Conservation (phyloP, 2,329 filamentous ascomycete species). For the Fusarium luffae region DNA sequence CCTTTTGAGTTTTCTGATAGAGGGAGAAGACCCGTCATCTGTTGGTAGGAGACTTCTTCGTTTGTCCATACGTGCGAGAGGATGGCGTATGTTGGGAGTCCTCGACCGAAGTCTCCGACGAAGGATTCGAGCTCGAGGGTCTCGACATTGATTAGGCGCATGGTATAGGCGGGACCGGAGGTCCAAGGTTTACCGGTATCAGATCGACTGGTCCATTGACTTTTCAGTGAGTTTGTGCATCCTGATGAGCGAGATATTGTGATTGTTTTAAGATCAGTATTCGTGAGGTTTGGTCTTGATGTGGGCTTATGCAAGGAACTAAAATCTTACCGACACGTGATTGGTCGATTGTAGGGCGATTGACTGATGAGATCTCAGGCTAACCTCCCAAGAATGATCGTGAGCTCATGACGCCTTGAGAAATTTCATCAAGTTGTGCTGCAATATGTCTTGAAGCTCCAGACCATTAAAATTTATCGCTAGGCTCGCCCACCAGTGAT, state of each 20-base stretch:
- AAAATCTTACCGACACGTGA: not conserved
- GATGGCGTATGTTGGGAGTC: slow-evolving; percentile 9
- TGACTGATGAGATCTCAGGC: not conserved
- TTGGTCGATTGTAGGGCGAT: not conserved
- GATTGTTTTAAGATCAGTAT: too few species aligned
- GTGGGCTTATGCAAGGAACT: not conserved
- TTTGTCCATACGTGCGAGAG: slow-evolving; percentile 20
- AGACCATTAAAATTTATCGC: too few species aligned
- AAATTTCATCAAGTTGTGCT: too few species aligned
- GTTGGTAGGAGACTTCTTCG: not conserved
- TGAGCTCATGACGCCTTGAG: too few species aligned
- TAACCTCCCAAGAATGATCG: too few species aligned
- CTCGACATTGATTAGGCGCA: slow-evolving; percentile 25
- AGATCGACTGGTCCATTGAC: too few species aligned
- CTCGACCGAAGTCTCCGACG: slow-evolving; percentile 1
- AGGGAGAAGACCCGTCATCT: not conserved
- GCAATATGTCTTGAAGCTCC: too few species aligned
- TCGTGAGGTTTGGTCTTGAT: too few species aligned
- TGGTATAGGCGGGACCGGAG: accelerated
- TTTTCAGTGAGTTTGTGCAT: too few species aligned
- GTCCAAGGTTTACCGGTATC: accelerated
- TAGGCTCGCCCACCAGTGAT: too few species aligned
- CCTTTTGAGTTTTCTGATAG: not conserved
- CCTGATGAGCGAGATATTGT: not conserved
- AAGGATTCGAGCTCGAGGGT: slow-evolving; percentile 15